These are phyloP conservation scores for Septoria linicola DNA, from an alignment of 2,329 filamentous ascomycete genomes.

Conservation along the genomic window DNA sequence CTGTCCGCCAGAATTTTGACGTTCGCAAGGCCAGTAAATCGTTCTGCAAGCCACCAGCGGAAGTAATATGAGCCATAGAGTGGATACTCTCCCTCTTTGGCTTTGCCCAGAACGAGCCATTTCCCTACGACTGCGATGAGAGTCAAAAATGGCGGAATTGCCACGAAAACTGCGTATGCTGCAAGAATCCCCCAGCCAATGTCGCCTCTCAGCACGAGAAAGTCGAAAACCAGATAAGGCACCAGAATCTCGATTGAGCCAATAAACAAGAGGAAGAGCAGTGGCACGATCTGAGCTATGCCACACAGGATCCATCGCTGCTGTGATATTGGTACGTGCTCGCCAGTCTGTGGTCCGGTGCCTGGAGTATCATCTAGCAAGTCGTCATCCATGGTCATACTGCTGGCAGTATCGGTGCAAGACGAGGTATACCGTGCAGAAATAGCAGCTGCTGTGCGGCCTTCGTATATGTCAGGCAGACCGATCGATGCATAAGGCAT, in stretches of 20 bases:
- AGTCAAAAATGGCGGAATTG: conserved; percentile 15
- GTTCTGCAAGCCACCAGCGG: conserved; percentile 54
- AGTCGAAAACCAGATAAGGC: conserved; percentile 29
- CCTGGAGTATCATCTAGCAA: conserved; percentile 14
- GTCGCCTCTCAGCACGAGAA: conserved; percentile 12
- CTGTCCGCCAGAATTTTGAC: conserved; percentile 28
- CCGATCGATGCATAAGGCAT: conserved; percentile 29
- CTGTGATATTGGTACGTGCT: conserved; percentile 22
- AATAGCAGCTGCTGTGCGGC: conserved; percentile 26
- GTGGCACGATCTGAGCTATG: conserved; percentile 26
- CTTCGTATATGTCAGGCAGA: conserved; percentile 31
- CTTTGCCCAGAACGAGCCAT: conserved; percentile 56
- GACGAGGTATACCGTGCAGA: conserved; percentile 20
- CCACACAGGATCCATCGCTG: conserved; percentile 26
- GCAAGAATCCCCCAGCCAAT: conserved; percentile 25
- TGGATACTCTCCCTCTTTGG: conserved; percentile 54
- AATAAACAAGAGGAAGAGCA: conserved; percentile 29
- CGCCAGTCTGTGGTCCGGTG: conserved; percentile 27
- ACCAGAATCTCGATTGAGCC: conserved; percentile 29
- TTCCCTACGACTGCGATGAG: conserved; percentile 51
- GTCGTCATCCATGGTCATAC: conserved; percentile 12
- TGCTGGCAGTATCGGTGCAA: conserved; percentile 12
- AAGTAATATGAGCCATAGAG: conserved; percentile 61
- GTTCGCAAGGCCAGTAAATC: conserved; percentile 22
- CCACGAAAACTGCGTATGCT: conserved; percentile 27